Conservation (phyloP, 2,329 filamentous ascomycete species). For the Trichoderma koningiopsis region DNA sequence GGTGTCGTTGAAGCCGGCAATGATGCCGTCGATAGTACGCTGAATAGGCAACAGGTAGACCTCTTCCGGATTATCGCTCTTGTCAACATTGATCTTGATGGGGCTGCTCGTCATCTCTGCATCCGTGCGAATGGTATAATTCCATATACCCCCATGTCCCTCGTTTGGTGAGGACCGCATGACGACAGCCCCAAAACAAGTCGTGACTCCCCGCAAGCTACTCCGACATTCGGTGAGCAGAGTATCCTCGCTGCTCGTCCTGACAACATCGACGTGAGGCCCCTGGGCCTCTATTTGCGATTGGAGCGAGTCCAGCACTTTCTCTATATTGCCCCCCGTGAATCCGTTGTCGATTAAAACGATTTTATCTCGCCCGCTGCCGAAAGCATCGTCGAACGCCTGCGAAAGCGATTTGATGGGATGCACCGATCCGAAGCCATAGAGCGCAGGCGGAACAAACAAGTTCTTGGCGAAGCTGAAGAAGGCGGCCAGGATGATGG, state of each 20-base stretch:
- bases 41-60: slow-evolving; percentile 80
- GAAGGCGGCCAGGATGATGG: slow-evolving; percentile 60
- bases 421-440: slow-evolving; percentile 66
- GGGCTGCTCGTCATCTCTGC: slow-evolving; percentile 62
- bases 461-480: slow-evolving; percentile 77
- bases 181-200: slow-evolving; percentile 72
- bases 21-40: slow-evolving; percentile 73
- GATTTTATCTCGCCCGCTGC: slow-evolving; percentile 64
- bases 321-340: slow-evolving; percentile 69
- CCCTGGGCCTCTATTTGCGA: slow-evolving; percentile 55
- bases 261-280: slow-evolving; percentile 58
- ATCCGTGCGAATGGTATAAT: slow-evolving; percentile 82
- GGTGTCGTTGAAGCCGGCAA: slow-evolving; percentile 57
- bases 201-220: slow-evolving; percentile 65
- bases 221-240: slow-evolving; percentile 65
- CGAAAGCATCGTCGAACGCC: slow-evolving; percentile 60
- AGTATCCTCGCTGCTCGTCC: slow-evolving; percentile 57
- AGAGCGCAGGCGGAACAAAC: slow-evolving; percentile 75
- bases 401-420: slow-evolving; percentile 66
- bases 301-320: slow-evolving; percentile 66
- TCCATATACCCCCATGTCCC: slow-evolving; percentile 70
- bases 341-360: slow-evolving; percentile 78
- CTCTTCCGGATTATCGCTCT: slow-evolving; percentile 71
- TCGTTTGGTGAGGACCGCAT: slow-evolving; percentile 76
- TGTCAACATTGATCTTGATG: slow-evolving; percentile 63